These are phyloP conservation scores for rapeseed (Brassica napus) DNA, from an alignment of 345 rosid genomes.

Conservation along the genomic window Da-Ae NC_063443.1:19244501-19245000, in stretches of 20 bases:
- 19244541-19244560: constrained; percentile 53
- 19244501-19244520: constrained; percentile 67
- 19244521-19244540: constrained; percentile 54
- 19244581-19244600: constrained; percentile 59
- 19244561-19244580: constrained; percentile 51
- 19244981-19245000: constrained; percentile 47
- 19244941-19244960: constrained; percentile 48
- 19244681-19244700: constrained; percentile 62
- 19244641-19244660: constrained; percentile 72
- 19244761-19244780: constrained; percentile 59
- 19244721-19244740: constrained; percentile 72
- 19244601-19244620: constrained; percentile 53
- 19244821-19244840: constrained; percentile 61
- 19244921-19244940: constrained; percentile 54
- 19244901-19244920: constrained; percentile 54
- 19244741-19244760: constrained; percentile 36
- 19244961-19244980: constrained; percentile 55
- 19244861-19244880: constrained; percentile 59
- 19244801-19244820: constrained; percentile 54
- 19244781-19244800: constrained; percentile 56
- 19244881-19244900: constrained; percentile 57
- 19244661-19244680: constrained; percentile 75
- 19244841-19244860: constrained; percentile 55
- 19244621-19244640: constrained; percentile 53
- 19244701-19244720: constrained; percentile 66